Base-by-base conservation (phyloP, 805 yeast species). In the Kazachstania kunashirensis region DNA sequence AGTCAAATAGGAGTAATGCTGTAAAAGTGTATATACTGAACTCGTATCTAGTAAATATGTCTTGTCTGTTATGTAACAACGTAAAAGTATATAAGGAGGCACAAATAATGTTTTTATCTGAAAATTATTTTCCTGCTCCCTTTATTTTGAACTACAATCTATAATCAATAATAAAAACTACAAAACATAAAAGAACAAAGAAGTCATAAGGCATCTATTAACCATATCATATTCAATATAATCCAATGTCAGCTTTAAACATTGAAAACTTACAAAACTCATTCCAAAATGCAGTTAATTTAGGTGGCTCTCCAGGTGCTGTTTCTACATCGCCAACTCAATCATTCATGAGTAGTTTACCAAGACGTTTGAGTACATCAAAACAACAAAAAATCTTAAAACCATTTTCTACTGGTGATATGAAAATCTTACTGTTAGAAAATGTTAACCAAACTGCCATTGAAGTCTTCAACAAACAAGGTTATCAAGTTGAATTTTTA, bases 401-500 rank as follows among this genome's bases (percentile, higher is more conserved):
- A 66, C 98, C 98, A 15, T 92, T 89, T 61, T 79, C 89, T 47
- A 83, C 95, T 38, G 96, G 92, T 45, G 98, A 92, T 57, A 81
- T 89, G 66, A 89, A 88, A 67, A 83, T 92, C 43, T 68, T 92
- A 50, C 65, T 92, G 46, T 70, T 92, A 45, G 98, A 92, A 66
- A 92, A 92, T 55, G 95, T 92, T 51, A 92, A 92, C 60, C 71
- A 74, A 62, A 85, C 96, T 34, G 98, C 98, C 34, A 74, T 92
- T 48, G 76, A 79, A 36, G 85, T 86, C 45, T 80, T 92, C 65
- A 71, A 68, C 42, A 71, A 71, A 37, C 96, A 92, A 69, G 98
- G 98, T 41, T 92, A 92, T 69, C 97, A 92, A 67, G 95, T 92
- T 36, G 98, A 92, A 61, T 84, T 84, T 64, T 75, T 79, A 69